Base-by-base conservation (phyloP, 202 grass and related monocot species). In the Eragrostis tef region DNA sequence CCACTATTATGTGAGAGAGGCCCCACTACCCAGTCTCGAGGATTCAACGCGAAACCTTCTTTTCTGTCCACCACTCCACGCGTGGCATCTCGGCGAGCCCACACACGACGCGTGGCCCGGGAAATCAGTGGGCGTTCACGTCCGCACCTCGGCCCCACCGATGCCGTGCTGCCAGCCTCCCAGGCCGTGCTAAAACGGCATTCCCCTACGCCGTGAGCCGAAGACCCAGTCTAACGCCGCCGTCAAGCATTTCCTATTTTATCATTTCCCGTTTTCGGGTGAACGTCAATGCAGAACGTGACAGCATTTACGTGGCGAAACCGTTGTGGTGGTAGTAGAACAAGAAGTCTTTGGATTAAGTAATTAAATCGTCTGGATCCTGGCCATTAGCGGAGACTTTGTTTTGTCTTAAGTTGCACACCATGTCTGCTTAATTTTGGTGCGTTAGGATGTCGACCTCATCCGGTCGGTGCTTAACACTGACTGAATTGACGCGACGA, bases 201-300 rank as follows among this genome's bases (percentile, higher is more conserved):
- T 25, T 15, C 42, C 11, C 11, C 7, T 34, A 75, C 52, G 72
- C 52, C 72, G 52, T 74, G 72, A 74, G 31, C 52, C 12, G 53
- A 6, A 36, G 11, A 39, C 39, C 39, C 11, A 15, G 20, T 42
- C 9, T 46, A 15, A n/a, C 9, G 31, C 8, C 31, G 31, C 10
- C 66, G 42, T 47, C 42, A 68, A 6, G 39, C 39, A 4, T 67
- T 20, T 9, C 15, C 3, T 39, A 19, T 1, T 19, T 12, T 5
- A 21, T 22, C 39, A 6, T 67, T n/a, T 68, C 34, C 19, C 0
- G 19, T n/a, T 53, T 54, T 7, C 1, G 9, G 48, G 26, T 7
- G 11, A 54, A 7, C 27, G 49, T 2, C 27, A 6, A 39, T 5
- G 19, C 34, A 19, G 27, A 31, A 56, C n/a, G 47, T 9, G 17